Evolutionary conservation across 805 yeast genomes (phyloP), one percentile per base, ranked within the genome.

Genomic region (Lipomyces spencermartinsiae): DNA sequence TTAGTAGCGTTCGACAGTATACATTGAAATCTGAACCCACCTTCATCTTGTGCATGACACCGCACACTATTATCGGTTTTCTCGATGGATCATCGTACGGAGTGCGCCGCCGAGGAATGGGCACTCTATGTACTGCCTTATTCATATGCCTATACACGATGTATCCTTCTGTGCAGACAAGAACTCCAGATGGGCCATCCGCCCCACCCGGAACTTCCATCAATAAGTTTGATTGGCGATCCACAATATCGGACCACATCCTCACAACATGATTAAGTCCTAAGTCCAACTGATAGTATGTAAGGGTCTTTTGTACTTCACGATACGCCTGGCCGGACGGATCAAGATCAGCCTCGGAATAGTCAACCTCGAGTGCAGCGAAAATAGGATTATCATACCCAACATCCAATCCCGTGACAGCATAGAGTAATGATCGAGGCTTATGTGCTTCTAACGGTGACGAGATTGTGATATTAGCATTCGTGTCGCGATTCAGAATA

Each of bases 321-420:
- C 67, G 58, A 6, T 66, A 64, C 54, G 69, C 75, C 69, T 63
- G 66, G 57, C 74, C 72, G 16, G 73, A 58, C 1, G 65, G 61
- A 33, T 75, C 74, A 25, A 73, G 75, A 37, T 77, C 75, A 39
- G 79, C 79, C 0, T 78, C 80, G 6, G 80, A 74, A 66, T 86
- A 83, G 63, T 86, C 89, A 7, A 85, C 79, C 75, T 94, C 98
- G 7, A 95, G 78, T 0, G 93, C 84, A 0, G 92, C 96, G 83
- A 93, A 94, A 9, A 87, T 76, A 0, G 98, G 98, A 74, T 92
- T 93, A 22, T 90, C 95, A 76, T 83, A 89, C 0, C 89, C 91
- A 1, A 89, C 89, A 75, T 93, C 97, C 59, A 94, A 75, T 0
- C 90, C 89, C 19, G 85, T 78, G 1, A 88, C 74, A 16, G 77